phyloP scores from a whole-genome alignment of 768 basidiomycete genomes.

The Russula earlei region DNA sequence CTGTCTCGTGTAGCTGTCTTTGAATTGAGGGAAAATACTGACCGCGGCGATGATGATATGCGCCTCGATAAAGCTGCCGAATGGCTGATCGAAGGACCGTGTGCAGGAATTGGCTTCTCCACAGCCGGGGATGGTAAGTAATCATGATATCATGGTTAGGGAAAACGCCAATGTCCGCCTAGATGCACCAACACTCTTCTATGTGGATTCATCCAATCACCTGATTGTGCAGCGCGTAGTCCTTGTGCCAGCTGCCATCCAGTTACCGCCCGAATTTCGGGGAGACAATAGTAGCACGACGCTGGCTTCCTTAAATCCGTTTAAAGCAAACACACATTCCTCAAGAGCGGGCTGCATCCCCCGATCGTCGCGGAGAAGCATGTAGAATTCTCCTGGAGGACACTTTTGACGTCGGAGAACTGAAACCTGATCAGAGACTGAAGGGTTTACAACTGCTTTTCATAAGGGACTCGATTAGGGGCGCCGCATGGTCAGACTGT shows the following conservation, averaged over 20 bases:
- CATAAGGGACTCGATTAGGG: constrained; percentile 28
- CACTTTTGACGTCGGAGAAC: constrained; percentile 27
- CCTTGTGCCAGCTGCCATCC: constrained; percentile 13
- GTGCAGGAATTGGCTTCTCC: constrained; percentile 8
- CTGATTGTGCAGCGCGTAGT: constrained; percentile 31
- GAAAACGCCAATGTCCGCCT: not conserved
- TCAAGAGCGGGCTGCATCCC: constrained; percentile 34
- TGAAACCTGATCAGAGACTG: constrained; percentile 24
- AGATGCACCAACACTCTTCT: constrained; percentile 35
- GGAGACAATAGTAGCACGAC: constrained; percentile 27
- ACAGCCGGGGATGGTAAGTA: constrained; percentile 6
- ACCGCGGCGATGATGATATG: constrained; percentile 7
- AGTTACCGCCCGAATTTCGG: constrained; percentile 21
- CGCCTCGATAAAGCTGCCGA: constrained; percentile 11
- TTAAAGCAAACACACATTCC: constrained; percentile 48
- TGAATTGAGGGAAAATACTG: constrained; percentile 5
- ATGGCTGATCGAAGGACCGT: constrained; percentile 17
- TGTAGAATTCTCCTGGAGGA: constrained; percentile 29
- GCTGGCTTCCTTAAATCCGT: constrained; percentile 49
- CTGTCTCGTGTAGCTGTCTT: constrained; percentile 9
- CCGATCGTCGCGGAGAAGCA: constrained; percentile 15
- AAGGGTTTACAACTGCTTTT: constrained; percentile 23
- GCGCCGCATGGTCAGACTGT: constrained; percentile 19
- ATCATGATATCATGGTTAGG: not conserved
- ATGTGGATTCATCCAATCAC: constrained; percentile 35